A percentile compares a stretch with the other conserved stretches of the same genome.
Evolutionary conservation across 2,329 filamentous ascomycete species (phyloP).

Genomic region (Keithomyces neogunnii): DNA sequence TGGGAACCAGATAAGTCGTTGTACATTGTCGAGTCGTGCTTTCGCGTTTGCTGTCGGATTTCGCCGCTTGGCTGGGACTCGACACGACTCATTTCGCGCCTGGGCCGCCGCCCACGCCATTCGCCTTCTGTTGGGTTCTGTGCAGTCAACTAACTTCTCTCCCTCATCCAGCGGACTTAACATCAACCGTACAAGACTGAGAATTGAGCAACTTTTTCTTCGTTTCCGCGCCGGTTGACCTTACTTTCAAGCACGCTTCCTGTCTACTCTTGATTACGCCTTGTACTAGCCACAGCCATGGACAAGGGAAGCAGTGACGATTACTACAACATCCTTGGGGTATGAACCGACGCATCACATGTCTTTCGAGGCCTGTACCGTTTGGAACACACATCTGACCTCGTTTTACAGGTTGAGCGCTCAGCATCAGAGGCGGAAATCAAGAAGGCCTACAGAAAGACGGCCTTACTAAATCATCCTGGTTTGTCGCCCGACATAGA

Average conservation of each 20-base stretch:
- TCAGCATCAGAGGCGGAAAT: slow-evolving; percentile 77
- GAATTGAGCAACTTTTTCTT: not conserved
- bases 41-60: not conserved
- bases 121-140: not conserved
- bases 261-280: not conserved
- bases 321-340: slow-evolving; percentile 70
- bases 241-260: no score
- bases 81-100: not conserved
- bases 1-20: not conserved
- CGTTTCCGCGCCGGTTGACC: not conserved
- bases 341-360: slow-evolving; percentile 33
- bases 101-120: not conserved
- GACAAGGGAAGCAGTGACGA: slow-evolving; percentile 70
- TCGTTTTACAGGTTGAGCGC: slow-evolving; percentile 55
- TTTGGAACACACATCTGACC: slow-evolving; percentile 12
- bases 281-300: not conserved
- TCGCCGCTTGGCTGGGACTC: not conserved
- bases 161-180: not conserved
- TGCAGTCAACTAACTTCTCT: not conserved
- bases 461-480: slow-evolving; percentile 76
- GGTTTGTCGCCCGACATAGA: slow-evolving; percentile 44
- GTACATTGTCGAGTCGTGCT: not conserved
- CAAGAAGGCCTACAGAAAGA: slow-evolving; percentile 83
- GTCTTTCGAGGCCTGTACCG: not conserved
- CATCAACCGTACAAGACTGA: not conserved